Base-by-base conservation (phyloP, 768 basidiomycete genomes). In the Postia placenta region DNA sequence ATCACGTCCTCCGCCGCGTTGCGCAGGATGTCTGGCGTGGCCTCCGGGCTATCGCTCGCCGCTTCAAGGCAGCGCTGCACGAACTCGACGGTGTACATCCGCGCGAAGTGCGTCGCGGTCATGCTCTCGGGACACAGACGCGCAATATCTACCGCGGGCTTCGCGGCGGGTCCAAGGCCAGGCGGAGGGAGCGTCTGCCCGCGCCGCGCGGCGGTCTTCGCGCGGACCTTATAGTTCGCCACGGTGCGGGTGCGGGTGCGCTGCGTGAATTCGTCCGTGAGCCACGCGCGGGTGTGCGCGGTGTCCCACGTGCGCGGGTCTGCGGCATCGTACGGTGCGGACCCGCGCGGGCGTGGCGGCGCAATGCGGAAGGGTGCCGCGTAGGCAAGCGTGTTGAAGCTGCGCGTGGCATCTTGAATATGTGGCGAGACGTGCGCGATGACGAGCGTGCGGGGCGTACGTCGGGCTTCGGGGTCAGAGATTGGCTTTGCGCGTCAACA, bases 371-470 rank as follows among this genome's bases (percentile, higher is more conserved):
- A 67, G 1, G 67, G 66, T 11, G 66, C 49, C 11, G 67, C 67
- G 49, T 69, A 69, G 2, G 60, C 61, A 14, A 69, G 56, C 23
- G 66, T 67, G 49, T 60, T 64, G 14, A 60, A 59, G 44, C 63
- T 65, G 47, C 67, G 67, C 11, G 59, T 52, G 4, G 60, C 50
- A 47, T 69, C 67, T 42, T 67, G 66, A 26, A 69, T 65, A 48
- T 67, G 67, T 3, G 67, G 67, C 15, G 67, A 69, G 14, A 67
- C 64, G 49, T 69, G 67, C 6, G 67, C 67, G 53, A 69, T 66
- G 53, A 69, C 60, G 44, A 67, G 52, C 3, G 66, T 56, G 50
- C 54, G 59, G 20, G 62, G 60, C 2, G 59, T 63, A 45, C 61
- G 63, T 9, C 64, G 56, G 7, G 60, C 58, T 47, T 69, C 67